phyloP scores from a whole-genome alignment of 495 filamentous ascomycete genomes.

The Penicillium diatomitis region DNA sequence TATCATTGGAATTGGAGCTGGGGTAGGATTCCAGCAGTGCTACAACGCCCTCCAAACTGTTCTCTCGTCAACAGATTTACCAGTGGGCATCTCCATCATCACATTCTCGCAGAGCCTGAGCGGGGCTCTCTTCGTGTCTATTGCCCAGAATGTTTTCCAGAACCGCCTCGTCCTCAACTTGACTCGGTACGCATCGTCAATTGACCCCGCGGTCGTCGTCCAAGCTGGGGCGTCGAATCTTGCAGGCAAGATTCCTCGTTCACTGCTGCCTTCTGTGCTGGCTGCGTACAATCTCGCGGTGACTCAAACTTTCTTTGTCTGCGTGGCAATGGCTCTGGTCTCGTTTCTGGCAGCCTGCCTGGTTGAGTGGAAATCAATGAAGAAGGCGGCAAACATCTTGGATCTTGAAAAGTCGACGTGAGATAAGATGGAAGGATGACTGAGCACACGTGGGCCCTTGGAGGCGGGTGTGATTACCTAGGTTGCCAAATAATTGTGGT shows the following conservation, averaged over 20 bases:
- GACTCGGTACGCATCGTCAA: constrained; percentile 33
- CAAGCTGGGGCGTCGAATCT: constrained; percentile 59
- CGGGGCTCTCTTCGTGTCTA: constrained; percentile 63
- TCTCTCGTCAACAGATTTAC: constrained; percentile 50
- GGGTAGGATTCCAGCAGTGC: constrained; percentile 58
- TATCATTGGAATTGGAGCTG: constrained; percentile 59
- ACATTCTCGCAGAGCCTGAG: constrained; percentile 66
- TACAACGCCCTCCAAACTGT: constrained; percentile 64
- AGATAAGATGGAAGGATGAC: not conserved
- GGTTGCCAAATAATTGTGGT: no score
- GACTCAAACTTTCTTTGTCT: constrained; percentile 58
- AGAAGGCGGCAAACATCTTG: not conserved
- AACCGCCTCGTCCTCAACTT: constrained; percentile 58
- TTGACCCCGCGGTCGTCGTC: constrained; percentile 45
- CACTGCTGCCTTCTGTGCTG: constrained; percentile 47
- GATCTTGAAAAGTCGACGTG: not conserved
- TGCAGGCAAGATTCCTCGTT: constrained; percentile 33
- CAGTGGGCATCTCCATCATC: constrained; percentile 56
- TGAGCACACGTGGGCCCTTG: no score
- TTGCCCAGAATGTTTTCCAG: constrained; percentile 70
- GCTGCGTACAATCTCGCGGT: constrained; percentile 64
- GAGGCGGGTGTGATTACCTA: no score
- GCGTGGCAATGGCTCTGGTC: constrained; percentile 49
- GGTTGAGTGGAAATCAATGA: constrained; percentile 75
- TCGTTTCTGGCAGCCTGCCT: constrained; percentile 50